Percentiles rank a stretch among this genome's conserved stretches.
These are phyloP conservation scores for Trametes villosa DNA, from an alignment of 768 basidiomycete species.

Conservation along the genomic window DNA sequence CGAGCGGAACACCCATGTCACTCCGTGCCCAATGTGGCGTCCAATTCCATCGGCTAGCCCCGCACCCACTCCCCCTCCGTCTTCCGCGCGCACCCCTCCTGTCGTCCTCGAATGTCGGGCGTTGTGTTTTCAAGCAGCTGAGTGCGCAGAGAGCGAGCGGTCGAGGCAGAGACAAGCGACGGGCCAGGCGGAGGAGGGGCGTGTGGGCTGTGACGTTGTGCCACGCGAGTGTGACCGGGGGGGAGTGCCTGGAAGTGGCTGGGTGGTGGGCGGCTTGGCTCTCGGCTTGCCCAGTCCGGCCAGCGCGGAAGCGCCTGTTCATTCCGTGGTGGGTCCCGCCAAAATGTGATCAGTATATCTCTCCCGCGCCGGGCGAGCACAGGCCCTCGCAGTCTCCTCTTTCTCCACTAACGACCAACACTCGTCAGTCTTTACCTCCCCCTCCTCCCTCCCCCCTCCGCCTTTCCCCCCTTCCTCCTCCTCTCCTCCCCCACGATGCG, in stretches of 20 bases:
- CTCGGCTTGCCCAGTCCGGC: slow-evolving; percentile 1
- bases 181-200: neutral
- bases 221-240: neutral
- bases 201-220: neutral
- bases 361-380: neutral
- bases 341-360: neutral
- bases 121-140: neutral
- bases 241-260: slow-evolving; percentile 1
- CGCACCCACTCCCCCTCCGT: neutral
- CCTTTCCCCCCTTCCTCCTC: neutral
- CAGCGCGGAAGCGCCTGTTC: neutral
- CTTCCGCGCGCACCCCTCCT: neutral
- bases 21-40: slow-evolving; percentile 8
- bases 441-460: slow-evolving; percentile 2
- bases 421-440: slow-evolving; percentile 18
- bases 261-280: neutral
- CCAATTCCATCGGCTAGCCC: neutral
- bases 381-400: neutral
- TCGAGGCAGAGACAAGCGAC: neutral
- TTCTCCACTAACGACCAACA: slow-evolving; percentile 11
- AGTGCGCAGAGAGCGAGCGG: neutral
- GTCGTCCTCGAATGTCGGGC: neutral
- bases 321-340: neutral
- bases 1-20: neutral
- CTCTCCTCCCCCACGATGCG: slow-evolving; percentile 24